Evolutionary conservation across 2,329 filamentous ascomycete genomes (phyloP), one percentile per base, ranked within the genome.

Genomic region (Aspergillus glaucus): DNA sequence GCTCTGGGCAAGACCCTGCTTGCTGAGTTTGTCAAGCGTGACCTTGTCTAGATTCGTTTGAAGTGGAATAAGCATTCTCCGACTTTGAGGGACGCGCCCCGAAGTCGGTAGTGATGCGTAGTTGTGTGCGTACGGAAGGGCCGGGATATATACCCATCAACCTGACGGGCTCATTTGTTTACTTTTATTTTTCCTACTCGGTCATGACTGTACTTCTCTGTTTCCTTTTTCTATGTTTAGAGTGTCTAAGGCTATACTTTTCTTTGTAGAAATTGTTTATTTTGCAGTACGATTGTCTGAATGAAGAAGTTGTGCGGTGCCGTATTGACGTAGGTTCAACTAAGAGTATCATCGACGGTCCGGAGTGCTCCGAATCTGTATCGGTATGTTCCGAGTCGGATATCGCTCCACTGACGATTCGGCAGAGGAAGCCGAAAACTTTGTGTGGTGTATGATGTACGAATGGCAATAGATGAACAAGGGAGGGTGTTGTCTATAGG

Each of bases 21-120:
- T 69, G 86, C 88, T 56, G 88, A 97, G 79, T 98, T 98, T 70
- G 89, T 97, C 71, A 89, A 90, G 80, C 84, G 88, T 58, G 93
- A 98, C 75, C 78, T 98, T 71, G 82, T 98, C 78, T 98, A 88
- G 80, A 36, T 17, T 44, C 15, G 21, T 37, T 37, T 47, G 37
- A 45, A 36, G 9, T 22, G n/a, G 30, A 14, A 17, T 14, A 24
- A 12, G 14, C 26, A 14, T 43, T 47, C 15, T 9, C 37, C 19
- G 12, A 28, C n/a, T n/a, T 17, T 24, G 34, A 30, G 26, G 10
- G 10, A 4, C 3, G 2, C 6, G 15, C 6, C 7, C 28, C 39
- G 39, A 7, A 26, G 43, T 36, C 39, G 15, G 15, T 15, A 19
- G 14, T 34, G 26, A 24, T 19, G 34, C 22, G 34, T 41, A 19